Percentiles rank a stretch among this genome's conserved stretches.
Evolutionary conservation across 768 basidiomycete genomes (phyloP).

Genomic region (Lentinula detonsa): DNA sequence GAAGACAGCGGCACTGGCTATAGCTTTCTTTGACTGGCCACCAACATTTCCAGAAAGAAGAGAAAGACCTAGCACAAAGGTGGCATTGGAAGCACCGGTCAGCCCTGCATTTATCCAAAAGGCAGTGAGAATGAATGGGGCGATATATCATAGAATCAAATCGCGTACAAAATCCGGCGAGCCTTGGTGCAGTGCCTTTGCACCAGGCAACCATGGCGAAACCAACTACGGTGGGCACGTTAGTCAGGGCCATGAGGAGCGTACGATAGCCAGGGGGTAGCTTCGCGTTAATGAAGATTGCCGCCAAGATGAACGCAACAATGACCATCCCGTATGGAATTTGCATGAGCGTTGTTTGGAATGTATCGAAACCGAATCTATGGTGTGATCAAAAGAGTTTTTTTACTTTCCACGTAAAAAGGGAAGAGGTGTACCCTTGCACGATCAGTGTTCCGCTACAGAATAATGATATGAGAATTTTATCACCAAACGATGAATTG

Average conservation of each 20-base stretch:
- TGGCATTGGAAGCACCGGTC: slow-evolving; percentile 21
- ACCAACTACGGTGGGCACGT: slow-evolving; percentile 18
- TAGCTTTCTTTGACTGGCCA: slow-evolving; percentile 23
- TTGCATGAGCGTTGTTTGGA: slow-evolving; percentile 20
- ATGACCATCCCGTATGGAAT: slow-evolving; percentile 19
- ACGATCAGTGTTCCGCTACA: slow-evolving; percentile 18
- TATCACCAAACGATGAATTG: background rate
- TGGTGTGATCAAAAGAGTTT: background rate
- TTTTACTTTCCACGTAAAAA: no score
- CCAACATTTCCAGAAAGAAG: slow-evolving; percentile 33
- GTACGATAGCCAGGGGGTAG: slow-evolving; percentile 17
- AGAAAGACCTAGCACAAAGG: slow-evolving; percentile 22
- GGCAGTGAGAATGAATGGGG: background rate
- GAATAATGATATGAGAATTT: background rate
- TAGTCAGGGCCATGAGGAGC: slow-evolving; percentile 17
- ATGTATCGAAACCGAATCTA: slow-evolving; percentile 22
- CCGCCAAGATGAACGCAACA: slow-evolving; percentile 13
- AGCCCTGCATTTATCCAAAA: slow-evolving; percentile 8
- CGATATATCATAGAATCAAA: background rate
- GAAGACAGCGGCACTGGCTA: slow-evolving; percentile 15
- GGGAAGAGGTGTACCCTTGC: slow-evolving; percentile 13
- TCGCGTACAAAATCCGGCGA: slow-evolving; percentile 16
- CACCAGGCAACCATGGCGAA: slow-evolving; percentile 21
- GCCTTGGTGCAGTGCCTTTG: slow-evolving; percentile 12
- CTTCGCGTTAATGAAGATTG: slow-evolving; percentile 14